phyloP scores from a whole-genome alignment of 2,329 filamentous ascomycete species.

The Chrysosporium keratinophilum region DNA sequence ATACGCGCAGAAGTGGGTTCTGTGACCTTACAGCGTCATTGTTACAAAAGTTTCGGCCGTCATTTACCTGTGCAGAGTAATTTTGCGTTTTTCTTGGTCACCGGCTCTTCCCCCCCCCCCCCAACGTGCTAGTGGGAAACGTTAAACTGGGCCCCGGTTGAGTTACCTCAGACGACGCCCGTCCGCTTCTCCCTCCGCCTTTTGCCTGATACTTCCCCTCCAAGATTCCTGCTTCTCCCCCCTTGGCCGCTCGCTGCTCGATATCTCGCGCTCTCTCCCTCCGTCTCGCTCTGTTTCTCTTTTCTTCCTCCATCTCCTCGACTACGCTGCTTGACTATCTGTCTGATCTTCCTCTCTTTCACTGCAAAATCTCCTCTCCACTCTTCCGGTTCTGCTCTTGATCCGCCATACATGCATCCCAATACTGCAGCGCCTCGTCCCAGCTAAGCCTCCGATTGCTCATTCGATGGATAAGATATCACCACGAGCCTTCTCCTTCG shows the following conservation, averaged over 20 bases:
- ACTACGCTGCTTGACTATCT: slow-evolving; percentile 38
- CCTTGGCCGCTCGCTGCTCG: slow-evolving; percentile 65
- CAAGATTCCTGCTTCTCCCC: slow-evolving; percentile 45
- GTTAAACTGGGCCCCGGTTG: not conserved
- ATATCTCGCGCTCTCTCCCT: slow-evolving; percentile 28
- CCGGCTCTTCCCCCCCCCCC: not conserved
- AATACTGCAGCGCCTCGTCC: not conserved
- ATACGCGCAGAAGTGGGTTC: not conserved
- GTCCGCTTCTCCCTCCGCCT: not conserved
- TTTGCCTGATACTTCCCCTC: not conserved
- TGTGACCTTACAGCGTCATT: not conserved
- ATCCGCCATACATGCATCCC: not conserved
- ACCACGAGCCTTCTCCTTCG: slow-evolving; percentile 37
- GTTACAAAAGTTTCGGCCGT: not conserved
- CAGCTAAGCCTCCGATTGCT: not conserved
- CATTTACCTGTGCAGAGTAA: not conserved
- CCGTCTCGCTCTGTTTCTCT: not conserved
- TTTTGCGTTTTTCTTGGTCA: not conserved
- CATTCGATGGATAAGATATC: slow-evolving; percentile 12
- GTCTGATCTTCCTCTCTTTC: slow-evolving; percentile 2
- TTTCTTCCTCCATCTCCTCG: not conserved
- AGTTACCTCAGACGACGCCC: not conserved
- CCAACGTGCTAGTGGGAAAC: not conserved
- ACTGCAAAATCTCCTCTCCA: not conserved
- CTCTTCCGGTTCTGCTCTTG: slow-evolving; percentile 27